Percentiles rank a stretch among this genome's conserved stretches.
These are phyloP conservation scores for Leishmania tropica DNA, from an alignment of 208 protist species.

Conservation along the genomic window DNA sequence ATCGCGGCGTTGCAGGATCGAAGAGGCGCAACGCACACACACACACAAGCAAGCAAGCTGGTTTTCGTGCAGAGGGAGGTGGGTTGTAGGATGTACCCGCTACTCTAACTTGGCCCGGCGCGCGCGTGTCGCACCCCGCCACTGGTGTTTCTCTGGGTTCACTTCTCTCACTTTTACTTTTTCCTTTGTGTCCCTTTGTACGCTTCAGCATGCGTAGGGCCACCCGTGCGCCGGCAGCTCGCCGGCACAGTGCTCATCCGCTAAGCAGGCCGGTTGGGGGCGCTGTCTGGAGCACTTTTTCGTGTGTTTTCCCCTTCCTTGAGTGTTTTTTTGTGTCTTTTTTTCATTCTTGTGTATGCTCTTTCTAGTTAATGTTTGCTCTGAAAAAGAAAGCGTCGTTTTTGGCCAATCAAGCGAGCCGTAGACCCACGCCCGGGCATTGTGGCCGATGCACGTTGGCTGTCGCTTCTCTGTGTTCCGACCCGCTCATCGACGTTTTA, in stretches of 20 bases:
- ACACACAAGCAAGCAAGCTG: neutral
- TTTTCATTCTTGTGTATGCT: neutral
- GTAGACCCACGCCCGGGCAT: neutral
- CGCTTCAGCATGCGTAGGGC: neutral
- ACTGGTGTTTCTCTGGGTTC: neutral
- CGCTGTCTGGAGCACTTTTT: neutral
- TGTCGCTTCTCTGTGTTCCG: neutral
- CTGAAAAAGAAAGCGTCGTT: neutral
- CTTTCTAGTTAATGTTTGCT: neutral
- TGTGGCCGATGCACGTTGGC: no score
- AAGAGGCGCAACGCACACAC: neutral
- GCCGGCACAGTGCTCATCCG: neutral
- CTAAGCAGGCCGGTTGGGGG: neutral
- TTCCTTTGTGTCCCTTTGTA: neutral
- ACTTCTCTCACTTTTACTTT: neutral
- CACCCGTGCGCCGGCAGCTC: neutral
- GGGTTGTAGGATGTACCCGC: neutral
- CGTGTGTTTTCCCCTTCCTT: no score
- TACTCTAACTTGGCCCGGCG: neutral
- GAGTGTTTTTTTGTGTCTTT: no score
- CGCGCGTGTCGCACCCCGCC: neutral
- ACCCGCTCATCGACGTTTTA: neutral
- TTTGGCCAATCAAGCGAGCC: neutral
- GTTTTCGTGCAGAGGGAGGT: neutral
- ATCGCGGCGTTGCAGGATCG: neutral